Conservation (phyloP, 2,329 filamentous ascomycete genomes). For the Ascochyta viciae-villosae region DNA sequence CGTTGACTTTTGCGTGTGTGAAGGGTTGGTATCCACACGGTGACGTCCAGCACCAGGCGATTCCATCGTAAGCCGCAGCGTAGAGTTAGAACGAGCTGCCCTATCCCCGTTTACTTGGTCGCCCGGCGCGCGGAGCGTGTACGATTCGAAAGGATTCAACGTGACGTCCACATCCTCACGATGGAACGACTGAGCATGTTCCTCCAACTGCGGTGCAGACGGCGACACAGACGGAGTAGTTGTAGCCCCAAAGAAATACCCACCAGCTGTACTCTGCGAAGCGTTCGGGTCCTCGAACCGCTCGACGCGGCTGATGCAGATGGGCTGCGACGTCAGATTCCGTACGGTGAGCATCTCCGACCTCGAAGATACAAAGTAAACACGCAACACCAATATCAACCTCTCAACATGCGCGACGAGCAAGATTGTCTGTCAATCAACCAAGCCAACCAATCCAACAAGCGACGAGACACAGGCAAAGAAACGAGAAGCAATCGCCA, state of each 20-base stretch:
- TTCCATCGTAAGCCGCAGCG: slow-evolving; percentile 78
- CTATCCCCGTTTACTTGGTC: background rate
- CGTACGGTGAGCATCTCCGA: slow-evolving; percentile 68
- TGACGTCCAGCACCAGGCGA: slow-evolving; percentile 67
- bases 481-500: too few species aligned
- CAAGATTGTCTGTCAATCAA: too few species aligned
- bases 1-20: slow-evolving; percentile 58
- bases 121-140: slow-evolving; percentile 65
- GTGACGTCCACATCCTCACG: slow-evolving; percentile 68
- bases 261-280: slow-evolving; percentile 39
- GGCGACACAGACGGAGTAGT: slow-evolving; percentile 37
- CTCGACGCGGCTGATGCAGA: slow-evolving; percentile 77
- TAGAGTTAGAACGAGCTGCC: slow-evolving; percentile 53
- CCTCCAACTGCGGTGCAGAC: slow-evolving; percentile 53
- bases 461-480: too few species aligned
- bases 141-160: slow-evolving; percentile 72
- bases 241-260: slow-evolving; percentile 42
- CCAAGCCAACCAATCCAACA: too few species aligned
- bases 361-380: too few species aligned
- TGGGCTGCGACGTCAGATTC: slow-evolving; percentile 77
- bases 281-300: slow-evolving; percentile 68
- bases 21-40: slow-evolving; percentile 69
- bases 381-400: too few species aligned
- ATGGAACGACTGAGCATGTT: slow-evolving; percentile 67
- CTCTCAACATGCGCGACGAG: too few species aligned